These are phyloP conservation scores for Dentipellis fragilis DNA, from an alignment of 768 basidiomycete genomes.

Conservation along the genomic window DNA sequence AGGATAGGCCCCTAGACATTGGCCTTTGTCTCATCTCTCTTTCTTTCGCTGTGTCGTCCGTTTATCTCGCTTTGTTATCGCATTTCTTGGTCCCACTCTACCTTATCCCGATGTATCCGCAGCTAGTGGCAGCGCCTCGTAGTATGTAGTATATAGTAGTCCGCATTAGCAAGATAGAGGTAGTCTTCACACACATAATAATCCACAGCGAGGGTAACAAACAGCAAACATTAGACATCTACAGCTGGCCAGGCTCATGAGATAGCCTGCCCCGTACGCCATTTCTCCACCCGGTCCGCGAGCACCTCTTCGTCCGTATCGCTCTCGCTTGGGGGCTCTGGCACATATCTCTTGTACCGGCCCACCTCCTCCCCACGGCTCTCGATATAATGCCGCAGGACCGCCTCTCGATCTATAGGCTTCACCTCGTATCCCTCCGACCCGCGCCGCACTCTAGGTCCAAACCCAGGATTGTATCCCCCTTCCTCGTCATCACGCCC, in stretches of 20 bases:
- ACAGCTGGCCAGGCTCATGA: constrained; percentile 3
- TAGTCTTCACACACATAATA: no score
- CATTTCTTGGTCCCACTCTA: neutral
- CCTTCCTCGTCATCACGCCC: constrained; percentile 16
- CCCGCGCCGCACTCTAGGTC: constrained; percentile 36
- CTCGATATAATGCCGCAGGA: constrained; percentile 49
- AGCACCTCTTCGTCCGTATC: constrained; percentile 30
- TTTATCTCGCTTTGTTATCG: neutral
- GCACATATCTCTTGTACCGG: constrained; percentile 61
- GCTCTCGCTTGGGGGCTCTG: constrained; percentile 36
- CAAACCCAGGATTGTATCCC: neutral
- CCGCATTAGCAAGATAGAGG: no score
- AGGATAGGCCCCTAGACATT: constrained; percentile 6
- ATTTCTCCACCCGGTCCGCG: constrained; percentile 15
- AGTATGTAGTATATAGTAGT: neutral
- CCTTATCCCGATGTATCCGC: no score
- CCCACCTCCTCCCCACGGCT: constrained; percentile 44
- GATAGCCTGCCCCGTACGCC: constrained; percentile 15
- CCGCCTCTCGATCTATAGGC: constrained; percentile 48
- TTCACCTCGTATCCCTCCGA: constrained; percentile 80
- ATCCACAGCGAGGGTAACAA: no score
- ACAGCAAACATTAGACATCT: no score
- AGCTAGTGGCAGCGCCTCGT: neutral
- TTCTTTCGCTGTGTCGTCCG: neutral
- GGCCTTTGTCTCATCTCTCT: neutral